These are phyloP conservation scores for Glycyrrhiza uralensis DNA, from an alignment of 306 rosid genomes.

Conservation along the genomic window DNA sequence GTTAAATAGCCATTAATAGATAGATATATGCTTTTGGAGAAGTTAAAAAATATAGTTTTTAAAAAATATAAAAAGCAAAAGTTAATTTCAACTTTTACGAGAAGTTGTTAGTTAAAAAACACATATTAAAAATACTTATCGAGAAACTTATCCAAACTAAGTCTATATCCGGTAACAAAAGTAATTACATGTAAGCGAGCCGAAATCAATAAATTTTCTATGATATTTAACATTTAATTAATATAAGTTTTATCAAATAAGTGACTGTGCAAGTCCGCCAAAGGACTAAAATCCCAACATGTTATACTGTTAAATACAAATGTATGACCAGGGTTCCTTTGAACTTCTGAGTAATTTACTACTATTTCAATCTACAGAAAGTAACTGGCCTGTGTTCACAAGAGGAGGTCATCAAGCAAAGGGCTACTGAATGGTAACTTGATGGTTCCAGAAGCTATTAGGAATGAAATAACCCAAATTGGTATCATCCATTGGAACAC, in stretches of 20 bases:
- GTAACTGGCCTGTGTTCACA: slow-evolving; percentile 38
- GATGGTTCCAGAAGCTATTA: slow-evolving; percentile 68
- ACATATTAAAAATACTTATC: too few species aligned
- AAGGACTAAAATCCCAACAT: not conserved
- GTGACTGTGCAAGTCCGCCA: not conserved
- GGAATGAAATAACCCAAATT: slow-evolving; percentile 59
- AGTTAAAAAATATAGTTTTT: too few species aligned
- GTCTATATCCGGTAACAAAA: too few species aligned
- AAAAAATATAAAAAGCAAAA: too few species aligned
- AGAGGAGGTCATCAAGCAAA: slow-evolving; percentile 59
- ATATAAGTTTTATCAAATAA: not conserved
- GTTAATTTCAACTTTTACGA: too few species aligned
- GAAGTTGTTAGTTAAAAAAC: too few species aligned
- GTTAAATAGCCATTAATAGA: too few species aligned
- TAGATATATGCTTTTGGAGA: too few species aligned
- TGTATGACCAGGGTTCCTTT: not conserved
- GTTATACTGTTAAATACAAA: not conserved
- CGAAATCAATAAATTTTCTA: not conserved
- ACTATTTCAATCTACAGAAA: not conserved
- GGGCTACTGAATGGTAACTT: slow-evolving; percentile 65
- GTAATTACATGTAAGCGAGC: too few species aligned
- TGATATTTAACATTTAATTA: not conserved
- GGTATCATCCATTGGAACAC: slow-evolving; percentile 67
- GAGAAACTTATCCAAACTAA: too few species aligned
- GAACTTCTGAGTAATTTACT: not conserved